Percentiles rank a stretch among this genome's conserved stretches.
Evolutionary conservation across 2,329 filamentous ascomycete genomes (phyloP).

Genomic region (Pyrenophora graminea): DNA sequence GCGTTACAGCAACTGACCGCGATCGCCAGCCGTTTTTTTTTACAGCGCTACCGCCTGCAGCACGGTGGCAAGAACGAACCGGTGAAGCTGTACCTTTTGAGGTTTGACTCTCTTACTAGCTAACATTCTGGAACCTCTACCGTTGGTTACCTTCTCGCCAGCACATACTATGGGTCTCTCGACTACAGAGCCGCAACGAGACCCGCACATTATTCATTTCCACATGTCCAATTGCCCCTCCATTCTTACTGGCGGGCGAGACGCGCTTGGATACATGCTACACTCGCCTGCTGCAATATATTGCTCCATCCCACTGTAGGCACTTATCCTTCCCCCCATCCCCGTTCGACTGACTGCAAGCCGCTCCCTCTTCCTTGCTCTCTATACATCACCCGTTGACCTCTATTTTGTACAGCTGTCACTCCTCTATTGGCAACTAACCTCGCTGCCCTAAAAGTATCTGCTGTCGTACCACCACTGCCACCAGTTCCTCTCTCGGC

Average conservation of each 20-base stretch:
- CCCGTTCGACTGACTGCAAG: constrained; percentile 44
- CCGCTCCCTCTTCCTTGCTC: constrained; percentile 44
- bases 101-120: constrained; percentile 42
- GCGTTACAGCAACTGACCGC: constrained; percentile 35
- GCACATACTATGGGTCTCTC: constrained; percentile 70
- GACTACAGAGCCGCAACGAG: constrained; percentile 50
- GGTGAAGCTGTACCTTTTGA: constrained; percentile 46
- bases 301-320: constrained; percentile 47
- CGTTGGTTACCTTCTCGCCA: constrained; percentile 66
- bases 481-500: constrained; percentile 39
- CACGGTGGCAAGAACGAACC: constrained; percentile 45
- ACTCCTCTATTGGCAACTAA: constrained; percentile 43
- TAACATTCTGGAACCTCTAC: constrained; percentile 46
- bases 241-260: constrained; percentile 61
- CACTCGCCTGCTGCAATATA: constrained; percentile 48
- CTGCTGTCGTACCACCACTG: constrained; percentile 44
- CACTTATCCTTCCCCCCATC: constrained; percentile 41
- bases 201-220: constrained; percentile 48
- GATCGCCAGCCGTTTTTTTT: constrained; percentile 40
- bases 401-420: constrained; percentile 44
- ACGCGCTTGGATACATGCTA: constrained; percentile 47
- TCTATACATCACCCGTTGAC: constrained; percentile 37
- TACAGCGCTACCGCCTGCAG: constrained; percentile 43
- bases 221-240: constrained; percentile 42
- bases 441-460: constrained; percentile 32